phyloP scores from a whole-genome alignment of 441 rosid species.

The Erodium trifolium region DNA sequence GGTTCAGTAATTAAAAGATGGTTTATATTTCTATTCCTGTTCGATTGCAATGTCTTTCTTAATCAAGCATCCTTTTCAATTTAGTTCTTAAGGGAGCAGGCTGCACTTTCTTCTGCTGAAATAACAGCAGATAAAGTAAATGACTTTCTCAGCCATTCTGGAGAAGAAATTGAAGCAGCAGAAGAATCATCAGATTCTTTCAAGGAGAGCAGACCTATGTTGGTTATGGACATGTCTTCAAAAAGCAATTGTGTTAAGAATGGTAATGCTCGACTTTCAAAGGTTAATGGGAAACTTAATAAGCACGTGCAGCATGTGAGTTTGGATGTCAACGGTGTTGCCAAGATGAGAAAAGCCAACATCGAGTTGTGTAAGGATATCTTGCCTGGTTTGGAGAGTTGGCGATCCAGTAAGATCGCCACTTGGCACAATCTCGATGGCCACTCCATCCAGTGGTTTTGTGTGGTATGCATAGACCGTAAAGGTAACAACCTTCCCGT shows the following conservation, averaged over 20 bases:
- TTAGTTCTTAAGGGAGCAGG: conserved; percentile 91
- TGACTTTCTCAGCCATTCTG: conserved; percentile 63
- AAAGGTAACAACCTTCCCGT: conserved; percentile 33
- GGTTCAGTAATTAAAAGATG: conserved; percentile 15
- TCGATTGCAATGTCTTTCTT: neutral
- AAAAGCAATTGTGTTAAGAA: conserved; percentile 32
- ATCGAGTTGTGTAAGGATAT: conserved; percentile 66
- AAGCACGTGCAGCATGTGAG: conserved; percentile 42
- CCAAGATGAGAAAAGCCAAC: conserved; percentile 55
- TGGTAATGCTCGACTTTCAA: conserved; percentile 49
- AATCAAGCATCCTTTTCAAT: conserved; percentile 18
- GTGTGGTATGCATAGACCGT: conserved; percentile 77
- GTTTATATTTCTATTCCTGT: neutral
- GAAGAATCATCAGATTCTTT: conserved; percentile 46
- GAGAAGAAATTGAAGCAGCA: conserved; percentile 46
- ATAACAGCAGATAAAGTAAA: conserved; percentile 64
- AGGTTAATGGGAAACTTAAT: conserved; percentile 84
- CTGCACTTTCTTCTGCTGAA: conserved; percentile 69
- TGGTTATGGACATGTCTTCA: conserved; percentile 46
- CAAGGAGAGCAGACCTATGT: conserved; percentile 39
- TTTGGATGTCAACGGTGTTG: conserved; percentile 42
- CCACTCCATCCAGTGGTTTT: conserved; percentile 81
- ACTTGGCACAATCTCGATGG: conserved; percentile 90
- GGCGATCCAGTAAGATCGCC: conserved; percentile 81
- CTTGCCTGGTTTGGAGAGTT: conserved; percentile 76